Base-by-base conservation (phyloP, 2,329 filamentous ascomycete genomes). In the Dothidotthia symphoricarpi region DNA sequence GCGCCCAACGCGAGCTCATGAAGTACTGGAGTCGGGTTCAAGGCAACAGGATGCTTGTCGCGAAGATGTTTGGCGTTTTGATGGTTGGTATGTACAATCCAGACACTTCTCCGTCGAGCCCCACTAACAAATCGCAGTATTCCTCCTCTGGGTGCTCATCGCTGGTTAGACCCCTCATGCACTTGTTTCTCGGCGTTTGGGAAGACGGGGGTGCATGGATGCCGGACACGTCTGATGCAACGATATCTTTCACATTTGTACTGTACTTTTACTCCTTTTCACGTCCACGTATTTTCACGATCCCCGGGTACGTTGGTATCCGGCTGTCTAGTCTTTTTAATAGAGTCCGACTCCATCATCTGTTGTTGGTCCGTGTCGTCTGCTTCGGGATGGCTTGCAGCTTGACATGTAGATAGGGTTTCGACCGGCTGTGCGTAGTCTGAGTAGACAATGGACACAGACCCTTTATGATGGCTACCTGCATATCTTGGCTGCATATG, bases 21-120 rank as follows among this genome's bases (percentile, higher is more conserved):
- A 96, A 96, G 68, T 98, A 97, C 70, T 98, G 93, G 91, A 85
- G 82, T 17, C 79, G 90, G 27, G 90, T 97, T 17, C 93, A 88
- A 39, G 88, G 90, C 47, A 98, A 98, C 72, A 78, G 93, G 49
- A 97, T 91, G 93, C 72, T 98, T 49, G 83, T 97, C 55, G 89
- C 89, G 19, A 77, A 75, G 73, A 86, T 86, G 82, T 86, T 86
- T 68, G 82, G 91, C 44, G 88, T 96, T 33, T 70, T 97, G 55
- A 96, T 96, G 90, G 90, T 95, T 66, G 95, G 91, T 79, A 47
- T 49, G 67, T 66, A 26, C 16, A n/a, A 4, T 24, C 10, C 33
- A 61, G 13, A 9, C 16, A 17, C 11, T 16, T 24, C 16, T 3
- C 16, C 14, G 11, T 1, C 7, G 5, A 6, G 16, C 11, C 5